A percentile compares a stretch with the other conserved stretches of the same genome.
Evolutionary conservation across 192 early-diverging fungal species (phyloP).

Genomic region (Coemansia sp.): DNA sequence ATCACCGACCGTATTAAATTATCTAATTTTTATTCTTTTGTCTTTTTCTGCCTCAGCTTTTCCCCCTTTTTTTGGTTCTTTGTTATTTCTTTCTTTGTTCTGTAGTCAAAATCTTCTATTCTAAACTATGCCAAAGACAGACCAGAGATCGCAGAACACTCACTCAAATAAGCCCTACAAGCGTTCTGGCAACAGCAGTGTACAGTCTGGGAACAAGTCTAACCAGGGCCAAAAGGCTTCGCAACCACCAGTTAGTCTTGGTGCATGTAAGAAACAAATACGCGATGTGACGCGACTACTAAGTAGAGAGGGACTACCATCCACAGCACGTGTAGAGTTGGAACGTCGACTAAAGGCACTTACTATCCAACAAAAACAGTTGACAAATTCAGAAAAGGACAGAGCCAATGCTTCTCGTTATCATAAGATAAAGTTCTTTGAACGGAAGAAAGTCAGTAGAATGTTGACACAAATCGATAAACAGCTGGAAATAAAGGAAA

Average conservation of each 20-base stretch:
- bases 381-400: slow-evolving; percentile 17
- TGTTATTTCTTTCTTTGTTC: slow-evolving; percentile 2
- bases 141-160: background rate
- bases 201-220: background rate
- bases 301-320: slow-evolving; percentile 13
- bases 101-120: background rate
- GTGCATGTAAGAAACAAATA: slow-evolving; percentile 36
- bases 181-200: background rate
- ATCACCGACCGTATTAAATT: background rate
- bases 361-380: slow-evolving; percentile 14
- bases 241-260: slow-evolving; percentile 25
- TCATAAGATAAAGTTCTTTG: slow-evolving; percentile 42
- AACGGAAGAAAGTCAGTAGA: slow-evolving; percentile 46
- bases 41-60: slow-evolving; percentile 3
- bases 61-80: background rate
- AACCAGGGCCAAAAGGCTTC: background rate
- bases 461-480: slow-evolving; percentile 26
- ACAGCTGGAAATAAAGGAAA: background rate
- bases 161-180: background rate
- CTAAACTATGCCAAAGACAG: slow-evolving; percentile 9
- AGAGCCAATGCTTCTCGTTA: slow-evolving; percentile 38
- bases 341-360: slow-evolving; percentile 38
- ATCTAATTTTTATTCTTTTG: background rate
- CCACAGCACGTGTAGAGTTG: slow-evolving; percentile 26
- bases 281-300: slow-evolving; percentile 32